Evolutionary conservation across 164 flowering plant genomes (phyloP).

Genomic region (Akebia trifoliata): DNA sequence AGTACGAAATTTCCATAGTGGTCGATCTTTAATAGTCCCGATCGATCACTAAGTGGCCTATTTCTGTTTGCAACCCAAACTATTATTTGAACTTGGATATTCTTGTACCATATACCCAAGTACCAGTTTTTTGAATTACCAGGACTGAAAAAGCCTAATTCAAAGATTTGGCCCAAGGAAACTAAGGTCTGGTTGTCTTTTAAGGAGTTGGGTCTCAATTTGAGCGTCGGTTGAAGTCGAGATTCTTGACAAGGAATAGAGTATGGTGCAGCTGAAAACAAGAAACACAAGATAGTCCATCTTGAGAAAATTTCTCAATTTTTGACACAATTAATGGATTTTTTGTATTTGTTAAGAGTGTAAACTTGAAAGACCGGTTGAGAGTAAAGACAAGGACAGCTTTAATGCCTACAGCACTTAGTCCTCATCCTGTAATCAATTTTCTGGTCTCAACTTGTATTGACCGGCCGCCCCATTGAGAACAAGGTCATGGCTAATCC

Average conservation of each 20-base stretch:
- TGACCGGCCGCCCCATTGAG: no score
- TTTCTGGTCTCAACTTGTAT: no score
- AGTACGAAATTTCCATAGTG: slow-evolving; percentile 6
- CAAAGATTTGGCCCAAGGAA: slow-evolving; percentile 8
- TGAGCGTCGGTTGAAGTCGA: background rate
- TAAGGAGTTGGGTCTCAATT: background rate
- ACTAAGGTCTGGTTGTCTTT: background rate
- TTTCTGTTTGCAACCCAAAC: slow-evolving; percentile 25
- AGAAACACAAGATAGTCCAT: background rate
- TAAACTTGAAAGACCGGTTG: no score
- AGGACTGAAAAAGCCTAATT: slow-evolving; percentile 16
- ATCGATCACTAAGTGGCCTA: slow-evolving; percentile 6
- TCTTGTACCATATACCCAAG: slow-evolving; percentile 13
- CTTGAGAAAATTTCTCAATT: no score
- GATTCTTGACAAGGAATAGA: background rate
- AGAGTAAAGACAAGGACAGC: no score
- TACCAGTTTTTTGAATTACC: slow-evolving; percentile 7
- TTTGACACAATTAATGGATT: background rate
- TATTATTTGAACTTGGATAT: background rate
- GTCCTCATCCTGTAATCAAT: no score
- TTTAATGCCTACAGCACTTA: no score
- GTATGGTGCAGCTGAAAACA: background rate
- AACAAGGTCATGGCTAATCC: no score
- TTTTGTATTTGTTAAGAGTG: no score
- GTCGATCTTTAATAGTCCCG: slow-evolving; percentile 2